A percentile compares a stretch with the other conserved stretches of the same genome.
These are phyloP conservation scores for Xenoacremonium recifei DNA, from an alignment of 2,329 filamentous ascomycete species.

Conservation along the genomic window DNA sequence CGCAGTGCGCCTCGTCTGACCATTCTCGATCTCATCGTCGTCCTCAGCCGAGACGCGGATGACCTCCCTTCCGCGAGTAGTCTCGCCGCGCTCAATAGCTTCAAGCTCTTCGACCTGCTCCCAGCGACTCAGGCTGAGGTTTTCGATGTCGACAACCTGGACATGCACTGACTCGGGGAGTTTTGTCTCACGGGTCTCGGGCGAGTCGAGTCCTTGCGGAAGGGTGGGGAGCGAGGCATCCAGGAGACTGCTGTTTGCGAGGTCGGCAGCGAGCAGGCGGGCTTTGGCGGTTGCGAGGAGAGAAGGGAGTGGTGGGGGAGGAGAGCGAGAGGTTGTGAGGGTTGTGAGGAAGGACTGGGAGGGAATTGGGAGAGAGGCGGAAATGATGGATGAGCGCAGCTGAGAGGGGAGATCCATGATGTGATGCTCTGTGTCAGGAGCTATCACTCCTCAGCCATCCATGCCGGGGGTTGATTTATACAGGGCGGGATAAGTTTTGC, in stretches of 20 bases:
- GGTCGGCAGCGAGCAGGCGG: slow-evolving; percentile 75
- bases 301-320: slow-evolving; percentile 63
- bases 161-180: slow-evolving; percentile 66
- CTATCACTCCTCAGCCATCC: too few relatives aligned
- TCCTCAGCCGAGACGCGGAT: slow-evolving; percentile 59
- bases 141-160: slow-evolving; percentile 84
- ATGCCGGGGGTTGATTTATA: too few relatives aligned
- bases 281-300: slow-evolving; percentile 78
- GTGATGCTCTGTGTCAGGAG: too few relatives aligned
- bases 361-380: slow-evolving; percentile 53
- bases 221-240: slow-evolving; percentile 40
- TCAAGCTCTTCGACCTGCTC: slow-evolving; percentile 84
- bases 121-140: slow-evolving; percentile 78
- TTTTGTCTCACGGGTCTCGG: slow-evolving; percentile 51
- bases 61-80: slow-evolving; percentile 74
- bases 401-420: slow-evolving; percentile 45
- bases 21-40: slow-evolving; percentile 48
- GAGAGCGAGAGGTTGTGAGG: slow-evolving; percentile 57
- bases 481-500: not conserved
- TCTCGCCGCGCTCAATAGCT: slow-evolving; percentile 69
- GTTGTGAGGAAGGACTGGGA: slow-evolving; percentile 60
- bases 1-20: slow-evolving; percentile 18
- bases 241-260: slow-evolving; percentile 55
- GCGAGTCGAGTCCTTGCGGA: slow-evolving; percentile 55
- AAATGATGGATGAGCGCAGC: slow-evolving; percentile 47